phyloP scores from a whole-genome alignment of 306 rosid genomes.

The Purshia tridentata region DNA sequence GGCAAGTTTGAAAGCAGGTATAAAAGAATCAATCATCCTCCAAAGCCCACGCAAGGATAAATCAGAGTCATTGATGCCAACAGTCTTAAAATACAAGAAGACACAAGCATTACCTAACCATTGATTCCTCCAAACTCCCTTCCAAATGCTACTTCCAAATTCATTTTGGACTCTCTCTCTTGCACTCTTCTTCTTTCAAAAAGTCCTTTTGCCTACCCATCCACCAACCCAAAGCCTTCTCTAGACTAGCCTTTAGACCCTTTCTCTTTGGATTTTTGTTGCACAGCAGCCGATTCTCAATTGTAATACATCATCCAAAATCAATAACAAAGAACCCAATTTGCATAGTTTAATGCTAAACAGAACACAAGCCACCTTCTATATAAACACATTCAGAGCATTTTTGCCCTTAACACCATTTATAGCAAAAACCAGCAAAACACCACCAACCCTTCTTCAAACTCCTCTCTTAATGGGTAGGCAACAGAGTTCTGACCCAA shows the following conservation, averaged over 20 bases:
- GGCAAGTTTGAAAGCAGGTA: slow-evolving; percentile 22
- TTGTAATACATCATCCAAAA: slow-evolving; percentile 48
- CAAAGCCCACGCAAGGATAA: slow-evolving; percentile 31
- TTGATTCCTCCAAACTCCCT: slow-evolving; percentile 60
- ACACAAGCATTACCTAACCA: slow-evolving; percentile 75
- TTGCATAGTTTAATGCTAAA: slow-evolving; percentile 16
- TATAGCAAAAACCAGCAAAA: slow-evolving; percentile 44
- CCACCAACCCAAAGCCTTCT: slow-evolving; percentile 48
- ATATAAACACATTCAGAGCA: slow-evolving; percentile 32
- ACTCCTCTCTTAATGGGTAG: slow-evolving; percentile 56
- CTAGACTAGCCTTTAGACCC: slow-evolving; percentile 50
- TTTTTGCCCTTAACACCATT: slow-evolving; percentile 47
- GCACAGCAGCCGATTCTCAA: slow-evolving; percentile 59
- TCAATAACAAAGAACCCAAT: slow-evolving; percentile 36
- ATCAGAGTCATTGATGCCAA: slow-evolving; percentile 24
- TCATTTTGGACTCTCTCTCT: slow-evolving; percentile 53
- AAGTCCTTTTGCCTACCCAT: slow-evolving; percentile 63
- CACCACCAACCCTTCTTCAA: slow-evolving; percentile 8
- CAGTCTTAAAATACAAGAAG: slow-evolving; percentile 47
- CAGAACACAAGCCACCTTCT: slow-evolving; percentile 39
- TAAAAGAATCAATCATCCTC: slow-evolving; percentile 26
- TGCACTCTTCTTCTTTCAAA: slow-evolving; percentile 44
- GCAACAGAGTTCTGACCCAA: slow-evolving; percentile 56
- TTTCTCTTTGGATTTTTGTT: slow-evolving; percentile 53
- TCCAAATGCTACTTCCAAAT: slow-evolving; percentile 76